These are phyloP conservation scores for Acmispon strigosus DNA, from an alignment of 306 rosid genomes.

Conservation along the genomic window DNA sequence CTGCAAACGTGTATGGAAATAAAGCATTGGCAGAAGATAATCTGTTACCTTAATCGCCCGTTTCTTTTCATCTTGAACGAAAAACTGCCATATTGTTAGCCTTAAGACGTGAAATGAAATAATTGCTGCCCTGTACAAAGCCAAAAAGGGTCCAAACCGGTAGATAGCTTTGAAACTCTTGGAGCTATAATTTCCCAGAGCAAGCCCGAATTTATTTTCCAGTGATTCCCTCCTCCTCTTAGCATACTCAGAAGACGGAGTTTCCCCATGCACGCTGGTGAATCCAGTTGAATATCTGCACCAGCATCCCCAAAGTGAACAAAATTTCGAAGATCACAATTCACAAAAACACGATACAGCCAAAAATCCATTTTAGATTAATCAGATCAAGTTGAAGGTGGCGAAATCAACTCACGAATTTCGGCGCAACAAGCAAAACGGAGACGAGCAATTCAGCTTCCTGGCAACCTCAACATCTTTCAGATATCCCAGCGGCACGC, in stretches of 20 bases:
- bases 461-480: constrained; percentile 24
- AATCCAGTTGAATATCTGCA: constrained; percentile 75
- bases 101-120: constrained; percentile 77
- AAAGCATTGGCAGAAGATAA: constrained; percentile 8
- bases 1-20: neutral
- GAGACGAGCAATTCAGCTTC: constrained; percentile 29
- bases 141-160: constrained; percentile 79
- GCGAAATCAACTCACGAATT: constrained; percentile 47
- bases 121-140: constrained; percentile 80
- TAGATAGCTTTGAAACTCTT: constrained; percentile 53
- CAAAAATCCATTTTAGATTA: neutral
- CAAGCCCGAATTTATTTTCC: constrained; percentile 71
- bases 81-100: constrained; percentile 64
- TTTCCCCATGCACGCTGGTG: constrained; percentile 88
- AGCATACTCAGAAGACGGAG: constrained; percentile 88
- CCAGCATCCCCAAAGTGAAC: constrained; percentile 14
- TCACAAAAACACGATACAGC: neutral
- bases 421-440: constrained; percentile 37
- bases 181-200: constrained; percentile 63
- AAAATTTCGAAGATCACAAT: neutral
- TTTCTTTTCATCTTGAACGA: constrained; percentile 53
- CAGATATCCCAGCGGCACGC: constrained; percentile 38
- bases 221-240: constrained; percentile 80
- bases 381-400: neutral
- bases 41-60: constrained; percentile 72